Conservation (phyloP, 352 stramenopile genomes). For the Phytophthora cactorum region DNA sequence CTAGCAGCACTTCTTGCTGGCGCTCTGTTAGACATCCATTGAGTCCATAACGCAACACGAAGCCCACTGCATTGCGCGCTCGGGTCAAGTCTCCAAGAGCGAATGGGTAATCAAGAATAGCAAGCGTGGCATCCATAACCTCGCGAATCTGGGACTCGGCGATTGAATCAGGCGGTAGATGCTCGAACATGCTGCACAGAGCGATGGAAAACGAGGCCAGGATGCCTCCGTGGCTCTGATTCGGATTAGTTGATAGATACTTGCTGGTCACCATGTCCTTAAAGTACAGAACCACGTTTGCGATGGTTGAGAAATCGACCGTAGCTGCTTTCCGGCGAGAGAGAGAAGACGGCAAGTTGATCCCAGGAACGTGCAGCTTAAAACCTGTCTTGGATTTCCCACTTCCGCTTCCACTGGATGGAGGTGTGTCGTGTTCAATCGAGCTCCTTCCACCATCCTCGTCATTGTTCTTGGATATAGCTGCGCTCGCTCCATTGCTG, state of each 20-base stretch:
- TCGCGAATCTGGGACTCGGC: slow-evolving; percentile 66
- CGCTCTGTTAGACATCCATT: slow-evolving; percentile 68
- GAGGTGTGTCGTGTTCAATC: slow-evolving; percentile 29
- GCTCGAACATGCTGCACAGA: slow-evolving; percentile 80
- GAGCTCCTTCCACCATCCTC: slow-evolving; percentile 41
- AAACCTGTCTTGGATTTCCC: slow-evolving; percentile 73
- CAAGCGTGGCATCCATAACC: slow-evolving; percentile 69
- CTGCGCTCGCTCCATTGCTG: slow-evolving; percentile 11
- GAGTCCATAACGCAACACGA: slow-evolving; percentile 74
- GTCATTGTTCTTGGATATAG: slow-evolving; percentile 27
- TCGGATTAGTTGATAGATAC: slow-evolving; percentile 59
- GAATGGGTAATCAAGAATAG: slow-evolving; percentile 78
- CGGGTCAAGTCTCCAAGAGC: slow-evolving; percentile 73
- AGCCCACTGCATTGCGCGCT: slow-evolving; percentile 81
- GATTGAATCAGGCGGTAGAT: slow-evolving; percentile 66
- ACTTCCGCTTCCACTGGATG: slow-evolving; percentile 25
- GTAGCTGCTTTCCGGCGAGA: slow-evolving; percentile 65
- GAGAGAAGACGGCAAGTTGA: slow-evolving; percentile 49
- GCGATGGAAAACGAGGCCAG: slow-evolving; percentile 76
- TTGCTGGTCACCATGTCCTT: slow-evolving; percentile 76
- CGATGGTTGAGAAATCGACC: slow-evolving; percentile 77
- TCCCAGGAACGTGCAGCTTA: slow-evolving; percentile 75
- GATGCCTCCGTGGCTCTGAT: slow-evolving; percentile 68
- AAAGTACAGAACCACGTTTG: slow-evolving; percentile 77
- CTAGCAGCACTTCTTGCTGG: slow-evolving; percentile 67